Evolutionary conservation across 2,329 filamentous ascomycete genomes (phyloP), one percentile per base, ranked within the genome.

Genomic region (Colletotrichum endophyticum): DNA sequence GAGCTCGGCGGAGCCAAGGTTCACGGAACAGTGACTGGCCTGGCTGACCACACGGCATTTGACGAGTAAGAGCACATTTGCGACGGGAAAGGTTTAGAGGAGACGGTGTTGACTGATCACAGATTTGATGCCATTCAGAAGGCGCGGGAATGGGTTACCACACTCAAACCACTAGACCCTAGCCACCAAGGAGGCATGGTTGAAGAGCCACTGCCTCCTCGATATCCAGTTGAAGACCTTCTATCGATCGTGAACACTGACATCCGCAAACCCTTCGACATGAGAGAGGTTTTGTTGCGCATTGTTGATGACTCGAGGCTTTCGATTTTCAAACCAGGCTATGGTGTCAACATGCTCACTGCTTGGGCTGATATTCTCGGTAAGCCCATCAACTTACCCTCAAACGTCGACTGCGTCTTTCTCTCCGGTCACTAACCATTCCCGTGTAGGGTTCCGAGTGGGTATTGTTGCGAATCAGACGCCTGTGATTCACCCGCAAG

Each of bases 291-390:
- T 1, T 30, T 86, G 11, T 73, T 85, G 22, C 82, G 84, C 3
- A 80, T 86, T 16, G 83, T 86, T 3, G 85, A 86, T 72, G 84
- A 83, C 49, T 84, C 83, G 4, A 78, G 84, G 13, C 72, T 85
- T 7, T 80, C 81, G 1, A 63, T 78, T 1, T 86, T 86, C 80
- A 86, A 86, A 75, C 84, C 84, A 0, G 80, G 81, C 8, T 86
- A 81, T 68, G 85, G 84, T 19, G 73, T 76, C 0, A 83, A 82
- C 36, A 79, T 85, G 59, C 72, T 85, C 16, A 49, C 44, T n/a
- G 44, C 44, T 2, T 49, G 44, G 44, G 44, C 44, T 6, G 44
- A 49, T 8, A 22, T 49, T 49, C 44, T 49, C 11, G 44, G 44
- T 49, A 49, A 49, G 44, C n/a, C 44, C 5, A 49, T 6, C 1